Base-by-base conservation (phyloP, 2,329 filamentous ascomycete genomes). In the Sclerotinia spermophila region DNA sequence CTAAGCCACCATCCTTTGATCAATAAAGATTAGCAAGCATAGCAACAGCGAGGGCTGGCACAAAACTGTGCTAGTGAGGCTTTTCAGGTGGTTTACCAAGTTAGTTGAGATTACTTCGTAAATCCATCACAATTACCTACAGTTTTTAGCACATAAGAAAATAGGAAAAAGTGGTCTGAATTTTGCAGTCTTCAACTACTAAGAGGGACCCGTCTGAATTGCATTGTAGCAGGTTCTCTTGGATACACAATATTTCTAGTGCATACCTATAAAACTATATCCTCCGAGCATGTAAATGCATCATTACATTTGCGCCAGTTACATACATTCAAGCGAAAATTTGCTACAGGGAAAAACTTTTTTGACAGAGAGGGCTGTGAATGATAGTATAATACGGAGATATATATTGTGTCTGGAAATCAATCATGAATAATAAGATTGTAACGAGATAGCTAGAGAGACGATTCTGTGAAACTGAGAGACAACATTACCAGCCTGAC, bases 351-450 rank as follows among this genome's bases (percentile, higher is more conserved):
- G 7, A 45, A 24, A 11, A 45, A 21, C 10, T 45, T 24, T 5
- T 5, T n/a, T 13, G 4, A n/a, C n/a, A 15, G 45, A 27, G 11
- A 51, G 11, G 10, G 10, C 3, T 13, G 8, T 10, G 11, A n/a
- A 13, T 51, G 0, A n/a, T n/a, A 15, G 5, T 13, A 13, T n/a
- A 51, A 10, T 15, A 48, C 8, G 45, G 10, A 48, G 45, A 48
- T n/a, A 13, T 1, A 24, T 45, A 11, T 24, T n/a, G 10, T 15
- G 24, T 48, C 13, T 13, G 10, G 8, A 21, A 45, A 4, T 4
- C 0, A 10, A 48, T 48, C 13, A 45, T 8, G 1, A n/a, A 13
- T 2, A 51, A 51, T n/a, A 13, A 0, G 0, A n/a, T 21, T 1
- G 4, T n/a, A 13, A 48, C 24, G 5, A 51, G 4, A 11, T 10